These are phyloP conservation scores for Climacium dendroides DNA, from an alignment of 225 moss, liverwort and hornwort genomes.

Conservation along the genomic window DNA sequence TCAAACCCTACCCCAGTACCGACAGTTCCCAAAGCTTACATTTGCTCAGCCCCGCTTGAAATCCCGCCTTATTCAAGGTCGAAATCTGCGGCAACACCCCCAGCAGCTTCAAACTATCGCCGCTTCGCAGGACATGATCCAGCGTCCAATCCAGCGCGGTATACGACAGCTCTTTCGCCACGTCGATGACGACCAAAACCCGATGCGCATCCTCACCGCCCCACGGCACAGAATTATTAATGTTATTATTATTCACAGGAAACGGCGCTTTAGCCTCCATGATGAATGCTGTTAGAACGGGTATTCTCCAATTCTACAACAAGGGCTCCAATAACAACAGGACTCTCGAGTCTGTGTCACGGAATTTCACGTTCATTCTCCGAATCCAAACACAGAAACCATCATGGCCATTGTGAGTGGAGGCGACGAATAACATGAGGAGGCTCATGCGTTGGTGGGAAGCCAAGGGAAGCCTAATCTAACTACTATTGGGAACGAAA, in stretches of 20 bases:
- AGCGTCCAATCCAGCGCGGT: conserved; percentile 50
- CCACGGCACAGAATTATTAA: neutral
- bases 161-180: conserved; percentile 36
- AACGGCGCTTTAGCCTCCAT: conserved; percentile 19
- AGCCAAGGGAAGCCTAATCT: neutral
- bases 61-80: conserved; percentile 45
- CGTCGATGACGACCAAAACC: conserved; percentile 60
- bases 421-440: conserved; percentile 12
- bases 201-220: conserved; percentile 8
- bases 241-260: neutral
- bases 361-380: conserved; percentile 43
- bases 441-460: conserved; percentile 9
- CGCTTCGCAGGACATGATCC: conserved; percentile 9
- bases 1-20: neutral
- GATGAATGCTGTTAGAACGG: neutral
- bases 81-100: conserved; percentile 43
- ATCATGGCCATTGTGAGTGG: conserved; percentile 23
- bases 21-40: conserved; percentile 20
- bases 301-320: neutral
- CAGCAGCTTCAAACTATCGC: conserved; percentile 48
- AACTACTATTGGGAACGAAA: neutral
- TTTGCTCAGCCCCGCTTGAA: conserved; percentile 51
- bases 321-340: neutral
- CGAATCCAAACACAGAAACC: conserved; percentile 35
- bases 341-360: conserved; percentile 4